Evolutionary conservation across 169 alveolate genomes (phyloP).

Genomic region (Plasmodium sp.): DNA sequence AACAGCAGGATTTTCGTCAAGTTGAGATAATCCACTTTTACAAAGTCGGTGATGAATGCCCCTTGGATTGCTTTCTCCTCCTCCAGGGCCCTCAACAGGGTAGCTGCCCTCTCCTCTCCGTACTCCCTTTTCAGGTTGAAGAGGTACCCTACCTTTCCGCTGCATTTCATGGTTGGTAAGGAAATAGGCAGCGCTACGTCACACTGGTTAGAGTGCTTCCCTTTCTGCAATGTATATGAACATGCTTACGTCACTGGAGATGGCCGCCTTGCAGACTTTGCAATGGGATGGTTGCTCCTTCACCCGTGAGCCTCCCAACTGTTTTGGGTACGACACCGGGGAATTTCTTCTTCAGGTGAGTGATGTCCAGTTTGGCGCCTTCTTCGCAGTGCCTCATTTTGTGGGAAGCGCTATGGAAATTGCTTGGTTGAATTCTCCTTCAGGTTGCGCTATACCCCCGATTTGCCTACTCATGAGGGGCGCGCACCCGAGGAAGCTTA

Average conservation of each 20-base stretch:
- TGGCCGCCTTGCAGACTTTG: background rate
- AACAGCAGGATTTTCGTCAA: conserved; percentile 24
- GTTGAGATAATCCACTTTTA: conserved; percentile 36
- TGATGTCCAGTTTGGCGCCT: background rate
- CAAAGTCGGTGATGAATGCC: conserved; percentile 44
- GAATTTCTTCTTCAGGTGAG: background rate
- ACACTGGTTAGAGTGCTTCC: background rate
- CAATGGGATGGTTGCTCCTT: background rate
- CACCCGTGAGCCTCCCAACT: background rate
- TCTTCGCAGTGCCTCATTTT: background rate
- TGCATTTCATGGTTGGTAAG: conserved; percentile 40
- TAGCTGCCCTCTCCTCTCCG: conserved; percentile 53
- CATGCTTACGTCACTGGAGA: background rate
- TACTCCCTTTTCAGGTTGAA: conserved; percentile 60
- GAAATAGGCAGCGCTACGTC: background rate
- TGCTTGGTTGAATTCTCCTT: background rate
- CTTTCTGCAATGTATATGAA: background rate
- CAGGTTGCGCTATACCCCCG: background rate
- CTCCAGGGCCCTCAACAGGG: conserved; percentile 6
- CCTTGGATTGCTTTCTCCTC: conserved; percentile 38
- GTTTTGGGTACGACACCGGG: background rate
- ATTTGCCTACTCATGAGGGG: background rate
- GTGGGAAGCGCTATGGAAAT: background rate
- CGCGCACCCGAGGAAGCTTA: background rate
- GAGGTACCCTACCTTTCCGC: conserved; percentile 54